These are phyloP conservation scores for Leccinum barrowsii DNA, from an alignment of 768 basidiomycete genomes.

Conservation along the genomic window DNA sequence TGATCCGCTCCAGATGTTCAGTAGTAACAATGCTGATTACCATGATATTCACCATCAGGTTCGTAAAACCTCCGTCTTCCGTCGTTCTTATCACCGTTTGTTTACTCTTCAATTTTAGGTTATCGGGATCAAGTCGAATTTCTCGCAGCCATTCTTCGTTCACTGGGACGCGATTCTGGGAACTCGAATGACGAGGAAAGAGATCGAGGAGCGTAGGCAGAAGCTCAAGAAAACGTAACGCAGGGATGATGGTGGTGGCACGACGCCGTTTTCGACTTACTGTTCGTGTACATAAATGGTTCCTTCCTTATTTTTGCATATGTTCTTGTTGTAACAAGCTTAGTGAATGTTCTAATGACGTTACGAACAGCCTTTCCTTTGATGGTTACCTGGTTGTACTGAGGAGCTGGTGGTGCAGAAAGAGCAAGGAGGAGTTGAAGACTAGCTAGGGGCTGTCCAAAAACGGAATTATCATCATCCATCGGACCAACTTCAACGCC, in stretches of 20 bases:
- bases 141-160: slow-evolving; percentile 92
- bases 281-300: neutral
- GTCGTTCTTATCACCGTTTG: neutral
- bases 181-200: slow-evolving; percentile 75
- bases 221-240: slow-evolving; percentile 28
- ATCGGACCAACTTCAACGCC: neutral
- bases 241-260: neutral
- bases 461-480: slow-evolving; percentile 4
- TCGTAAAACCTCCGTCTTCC: slow-evolving; percentile 11
- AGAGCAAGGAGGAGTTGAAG: neutral
- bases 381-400: neutral
- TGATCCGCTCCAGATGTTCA: slow-evolving; percentile 86
- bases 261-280: neutral
- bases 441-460: slow-evolving; percentile 1
- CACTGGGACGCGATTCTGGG: slow-evolving; percentile 89
- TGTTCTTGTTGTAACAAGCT: slow-evolving; percentile 21
- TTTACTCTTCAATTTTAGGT: slow-evolving; percentile 5
- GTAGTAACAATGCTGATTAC: slow-evolving; percentile 90
- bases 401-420: neutral
- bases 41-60: slow-evolving; percentile 98
- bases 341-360: slow-evolving; percentile 15
- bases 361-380: neutral
- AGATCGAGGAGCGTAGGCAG: slow-evolving; percentile 51
- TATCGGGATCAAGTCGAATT: slow-evolving; percentile 93
- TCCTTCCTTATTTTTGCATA: slow-evolving; percentile 3